phyloP scores from a whole-genome alignment of 768 basidiomycete genomes.

The Boletus barrowsii region DNA sequence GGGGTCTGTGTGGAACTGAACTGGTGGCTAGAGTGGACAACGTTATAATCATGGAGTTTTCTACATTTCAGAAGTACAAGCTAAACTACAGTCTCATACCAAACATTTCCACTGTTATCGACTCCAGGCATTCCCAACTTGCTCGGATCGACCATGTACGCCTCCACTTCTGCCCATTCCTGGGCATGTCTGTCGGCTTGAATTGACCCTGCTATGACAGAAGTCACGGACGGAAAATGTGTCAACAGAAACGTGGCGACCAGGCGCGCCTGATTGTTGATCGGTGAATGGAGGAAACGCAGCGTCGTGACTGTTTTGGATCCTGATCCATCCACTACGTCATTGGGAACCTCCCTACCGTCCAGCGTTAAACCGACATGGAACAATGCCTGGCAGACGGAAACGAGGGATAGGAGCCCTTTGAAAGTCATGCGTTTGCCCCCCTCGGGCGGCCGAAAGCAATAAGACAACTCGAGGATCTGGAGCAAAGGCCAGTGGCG shows the following conservation, averaged over 20 bases:
- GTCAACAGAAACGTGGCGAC: neutral
- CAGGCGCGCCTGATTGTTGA: neutral
- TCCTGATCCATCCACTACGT: no score
- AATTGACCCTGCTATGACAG: no score
- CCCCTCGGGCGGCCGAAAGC: neutral
- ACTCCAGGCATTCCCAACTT: neutral
- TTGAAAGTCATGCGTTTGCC: neutral
- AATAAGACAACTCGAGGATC: neutral
- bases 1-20: no score
- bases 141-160: neutral
- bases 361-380: neutral
- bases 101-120: neutral
- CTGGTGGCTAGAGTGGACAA: no score
- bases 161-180: neutral
- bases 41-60: no score
- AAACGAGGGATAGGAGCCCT: neutral
- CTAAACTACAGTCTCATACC: no score
- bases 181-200: no score
- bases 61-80: no score
- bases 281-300: neutral
- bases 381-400: neutral
- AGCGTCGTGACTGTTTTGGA: neutral
- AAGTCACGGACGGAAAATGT: neutral
- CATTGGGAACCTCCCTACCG: neutral
- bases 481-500: neutral